A percentile compares a stretch with the other conserved stretches of the same genome.
These are phyloP conservation scores for Ganoderma sp. DNA, from an alignment of 1,284 basidiomycete species.

Conservation along the genomic window DNA sequence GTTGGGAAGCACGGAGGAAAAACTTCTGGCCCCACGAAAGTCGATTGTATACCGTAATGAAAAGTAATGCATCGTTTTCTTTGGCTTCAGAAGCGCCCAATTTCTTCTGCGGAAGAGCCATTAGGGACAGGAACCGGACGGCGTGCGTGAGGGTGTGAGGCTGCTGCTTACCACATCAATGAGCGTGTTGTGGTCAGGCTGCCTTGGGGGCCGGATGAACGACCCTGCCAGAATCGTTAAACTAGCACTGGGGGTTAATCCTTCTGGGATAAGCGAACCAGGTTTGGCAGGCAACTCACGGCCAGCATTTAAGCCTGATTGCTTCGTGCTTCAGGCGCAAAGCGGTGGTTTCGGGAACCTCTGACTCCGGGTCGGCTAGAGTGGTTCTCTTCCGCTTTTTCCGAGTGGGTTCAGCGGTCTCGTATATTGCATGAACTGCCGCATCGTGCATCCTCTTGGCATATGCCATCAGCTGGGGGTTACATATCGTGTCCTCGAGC, in stretches of 20 bases:
- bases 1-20: slow-evolving; percentile 68
- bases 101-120: slow-evolving; percentile 40
- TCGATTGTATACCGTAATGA: slow-evolving; percentile 63
- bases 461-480: slow-evolving; percentile 63
- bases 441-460: slow-evolving; percentile 60
- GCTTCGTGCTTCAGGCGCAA: slow-evolving; percentile 57
- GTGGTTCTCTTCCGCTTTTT: slow-evolving; percentile 52
- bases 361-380: slow-evolving; percentile 37
- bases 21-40: slow-evolving; percentile 65
- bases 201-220: slow-evolving; percentile 68
- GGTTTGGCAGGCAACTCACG: slow-evolving; percentile 46
- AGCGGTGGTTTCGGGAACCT: slow-evolving; percentile 49
- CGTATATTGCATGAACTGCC: slow-evolving; percentile 52
- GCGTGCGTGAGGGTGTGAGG: slow-evolving; percentile 10
- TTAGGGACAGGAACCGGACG: slow-evolving; percentile 11
- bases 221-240: slow-evolving; percentile 56
- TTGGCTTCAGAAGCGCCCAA: slow-evolving; percentile 33
- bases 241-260: slow-evolving; percentile 43
- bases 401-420: slow-evolving; percentile 50
- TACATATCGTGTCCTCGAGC: slow-evolving; percentile 55
- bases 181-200: slow-evolving; percentile 69
- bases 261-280: neutral
- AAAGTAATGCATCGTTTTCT: slow-evolving; percentile 54
- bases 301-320: slow-evolving; percentile 62
- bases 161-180: slow-evolving; percentile 47